These are phyloP conservation scores for Pleurotus pulmonarius DNA, from an alignment of 768 basidiomycete genomes.

Conservation along the genomic window DNA sequence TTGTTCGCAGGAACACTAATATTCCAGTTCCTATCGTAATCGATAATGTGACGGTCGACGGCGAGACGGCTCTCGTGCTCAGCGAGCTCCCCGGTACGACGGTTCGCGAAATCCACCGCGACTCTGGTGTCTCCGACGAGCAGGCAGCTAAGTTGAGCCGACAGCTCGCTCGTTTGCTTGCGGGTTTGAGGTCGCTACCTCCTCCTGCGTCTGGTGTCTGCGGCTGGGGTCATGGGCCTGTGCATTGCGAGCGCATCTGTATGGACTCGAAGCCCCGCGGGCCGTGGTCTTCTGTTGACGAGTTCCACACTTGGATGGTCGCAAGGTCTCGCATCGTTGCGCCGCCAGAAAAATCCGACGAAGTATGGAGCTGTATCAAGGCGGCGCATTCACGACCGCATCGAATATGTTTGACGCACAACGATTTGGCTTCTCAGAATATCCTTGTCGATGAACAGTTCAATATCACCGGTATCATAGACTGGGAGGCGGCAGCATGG, in stretches of 20 bases:
- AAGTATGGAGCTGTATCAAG: constrained; percentile 3
- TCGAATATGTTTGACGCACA: constrained; percentile 24
- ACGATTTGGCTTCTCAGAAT: constrained; percentile 33
- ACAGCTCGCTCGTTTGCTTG: constrained; percentile 10
- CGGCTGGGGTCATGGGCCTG: not conserved
- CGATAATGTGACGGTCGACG: constrained; percentile 11
- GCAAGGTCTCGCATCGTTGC: not conserved
- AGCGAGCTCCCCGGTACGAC: constrained; percentile 8
- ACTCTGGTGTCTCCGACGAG: not conserved
- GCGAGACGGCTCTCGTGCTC: constrained; percentile 10
- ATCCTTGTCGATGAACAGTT: constrained; percentile 23
- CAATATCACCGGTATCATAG: constrained; percentile 16
- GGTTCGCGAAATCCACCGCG: constrained; percentile 7
- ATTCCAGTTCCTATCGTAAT: constrained; percentile 13
- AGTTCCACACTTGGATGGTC: constrained; percentile 7
- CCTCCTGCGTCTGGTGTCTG: not conserved
- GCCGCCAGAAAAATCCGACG: constrained; percentile 6
- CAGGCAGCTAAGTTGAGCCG: constrained; percentile 5
- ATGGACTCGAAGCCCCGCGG: constrained; percentile 5
- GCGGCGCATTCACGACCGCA: constrained; percentile 7
- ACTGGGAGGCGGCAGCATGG: constrained; percentile 17
- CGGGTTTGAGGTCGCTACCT: constrained; percentile 6
- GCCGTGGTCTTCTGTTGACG: constrained; percentile 10
- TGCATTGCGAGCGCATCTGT: not conserved
- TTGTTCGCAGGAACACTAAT: constrained; percentile 6